Evolutionary conservation across 2,329 filamentous ascomycete genomes (phyloP), one percentile per base, ranked within the genome.

Genomic region (Penicillium hesseltinei): DNA sequence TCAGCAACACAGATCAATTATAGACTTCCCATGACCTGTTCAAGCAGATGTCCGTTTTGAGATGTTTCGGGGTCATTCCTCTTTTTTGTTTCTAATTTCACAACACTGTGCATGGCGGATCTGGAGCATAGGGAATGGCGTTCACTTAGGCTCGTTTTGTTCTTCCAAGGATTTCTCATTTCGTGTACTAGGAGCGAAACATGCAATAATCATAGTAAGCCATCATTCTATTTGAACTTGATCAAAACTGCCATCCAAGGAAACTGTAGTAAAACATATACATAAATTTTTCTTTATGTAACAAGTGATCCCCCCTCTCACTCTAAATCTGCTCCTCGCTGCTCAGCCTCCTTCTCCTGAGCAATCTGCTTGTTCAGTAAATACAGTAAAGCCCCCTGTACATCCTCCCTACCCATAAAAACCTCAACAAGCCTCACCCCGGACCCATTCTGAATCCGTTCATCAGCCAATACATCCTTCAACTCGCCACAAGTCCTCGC

Each of bases 401-500:
- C 71, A 67, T 78, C 76, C 39, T 75, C 68, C 29, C 64, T 65
- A 4, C 66, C 72, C 73, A 79, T 74, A 17, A 74, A 67, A 1
- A 79, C 71, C 68, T 80, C 77, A 8, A 78, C 68, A 61, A 80
- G 71, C 39, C 73, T 68, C 29, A 80, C 56, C 0, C 76, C 76
- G 45, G 69, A 71, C 7, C 73, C 76, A 49, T 72, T 67, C 19
- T 66, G 61, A 40, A 81, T 68, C 2, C 66, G 66, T 31, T 73
- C 68, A 50, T 75, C 69, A 1, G 52, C 60, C 40, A 81, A 29
- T 0, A 81, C 71, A 5, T 66, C 57, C 38, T 78, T 73, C 3
- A 83, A 58, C 58, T 84, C 79, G 0, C 74, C 78, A 59, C 77
- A 80, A 0, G 77, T 82, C 54, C 68, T 71, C 3, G 75, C 80